Percentiles rank a stretch among this genome's conserved stretches.
These are phyloP conservation scores for Rhizopogon vinicolor DNA, from an alignment of 768 basidiomycete genomes.

Conservation along the genomic window DNA sequence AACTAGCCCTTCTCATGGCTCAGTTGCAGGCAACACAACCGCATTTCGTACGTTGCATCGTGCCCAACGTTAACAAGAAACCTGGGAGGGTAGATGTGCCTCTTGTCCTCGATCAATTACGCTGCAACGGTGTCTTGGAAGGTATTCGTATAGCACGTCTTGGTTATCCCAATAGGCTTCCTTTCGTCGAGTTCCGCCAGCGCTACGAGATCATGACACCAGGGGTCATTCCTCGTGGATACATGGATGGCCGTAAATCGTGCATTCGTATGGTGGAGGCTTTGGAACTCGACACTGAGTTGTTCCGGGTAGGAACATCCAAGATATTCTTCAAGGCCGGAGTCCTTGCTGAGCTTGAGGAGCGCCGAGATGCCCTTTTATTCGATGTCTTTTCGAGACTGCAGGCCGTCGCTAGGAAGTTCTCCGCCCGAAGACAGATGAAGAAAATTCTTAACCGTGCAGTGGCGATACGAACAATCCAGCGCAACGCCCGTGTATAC, in stretches of 20 bases:
- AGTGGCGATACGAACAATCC: slow-evolving; percentile 85
- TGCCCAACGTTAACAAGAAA: slow-evolving; percentile 89
- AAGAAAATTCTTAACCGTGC: slow-evolving; percentile 94
- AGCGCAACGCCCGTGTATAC: slow-evolving; percentile 90
- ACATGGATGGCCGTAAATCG: slow-evolving; percentile 97
- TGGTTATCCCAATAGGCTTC: slow-evolving; percentile 94
- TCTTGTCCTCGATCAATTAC: slow-evolving; percentile 90
- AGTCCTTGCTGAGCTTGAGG: slow-evolving; percentile 93
- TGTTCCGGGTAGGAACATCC: slow-evolving; percentile 90
- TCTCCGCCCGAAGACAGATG: slow-evolving; percentile 83
- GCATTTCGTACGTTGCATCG: slow-evolving; percentile 97
- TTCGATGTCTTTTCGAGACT: slow-evolving; percentile 86
- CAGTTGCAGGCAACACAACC: slow-evolving; percentile 94
- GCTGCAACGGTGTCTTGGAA: slow-evolving; percentile 98
- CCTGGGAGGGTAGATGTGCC: slow-evolving; percentile 91
- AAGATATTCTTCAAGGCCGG: slow-evolving; percentile 99
- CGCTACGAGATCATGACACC: slow-evolving; percentile 96
- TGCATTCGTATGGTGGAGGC: slow-evolving; percentile 87
- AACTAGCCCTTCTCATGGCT: slow-evolving; percentile 84
- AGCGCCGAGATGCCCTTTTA: slow-evolving; percentile 81
- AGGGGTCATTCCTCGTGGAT: slow-evolving; percentile 88
- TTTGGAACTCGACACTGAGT: slow-evolving; percentile 78
- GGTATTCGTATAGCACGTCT: slow-evolving; percentile 97
- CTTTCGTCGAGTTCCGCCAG: slow-evolving; percentile 96
- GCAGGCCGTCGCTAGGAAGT: slow-evolving; percentile 84